Conservation (phyloP, 805 yeast species). For the Metschnikowia anglica region DNA sequence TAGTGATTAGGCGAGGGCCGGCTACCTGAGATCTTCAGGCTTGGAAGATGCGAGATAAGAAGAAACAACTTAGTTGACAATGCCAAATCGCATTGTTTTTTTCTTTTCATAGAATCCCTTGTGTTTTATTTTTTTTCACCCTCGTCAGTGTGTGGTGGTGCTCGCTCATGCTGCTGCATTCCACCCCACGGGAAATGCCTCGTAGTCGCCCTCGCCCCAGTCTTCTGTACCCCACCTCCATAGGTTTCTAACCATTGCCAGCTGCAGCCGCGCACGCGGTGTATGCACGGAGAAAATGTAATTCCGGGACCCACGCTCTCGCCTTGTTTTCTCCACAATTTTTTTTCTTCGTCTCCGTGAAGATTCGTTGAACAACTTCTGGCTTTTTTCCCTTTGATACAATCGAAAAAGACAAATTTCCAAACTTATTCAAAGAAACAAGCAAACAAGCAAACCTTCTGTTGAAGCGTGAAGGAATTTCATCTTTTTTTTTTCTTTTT, state of each 20-base stretch:
- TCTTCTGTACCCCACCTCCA: slow-evolving; percentile 12
- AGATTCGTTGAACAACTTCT: neutral
- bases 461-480: no score
- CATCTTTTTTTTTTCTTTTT: neutral
- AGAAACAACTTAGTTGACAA: no score
- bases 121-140: neutral
- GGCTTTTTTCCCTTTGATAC: neutral
- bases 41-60: no score
- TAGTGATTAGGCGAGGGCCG: no score
- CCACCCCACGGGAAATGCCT: slow-evolving; percentile 1
- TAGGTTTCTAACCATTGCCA: slow-evolving; percentile 7
- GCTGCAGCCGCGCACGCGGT: slow-evolving; percentile 11
- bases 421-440: neutral
- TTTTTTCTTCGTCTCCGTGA: neutral
- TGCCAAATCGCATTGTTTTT: no score
- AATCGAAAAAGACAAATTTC: no score
- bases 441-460: neutral
- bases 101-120: neutral
- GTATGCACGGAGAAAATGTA: slow-evolving; percentile 21
- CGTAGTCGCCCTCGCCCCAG: slow-evolving; percentile 1
- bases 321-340: slow-evolving; percentile 14
- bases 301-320: slow-evolving; percentile 15
- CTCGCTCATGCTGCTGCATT: slow-evolving; percentile 3
- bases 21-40: no score
- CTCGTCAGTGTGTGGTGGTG: neutral